Base-by-base conservation (phyloP, 352 stramenopile genomes). In the Phytophthora capsici region DNA sequence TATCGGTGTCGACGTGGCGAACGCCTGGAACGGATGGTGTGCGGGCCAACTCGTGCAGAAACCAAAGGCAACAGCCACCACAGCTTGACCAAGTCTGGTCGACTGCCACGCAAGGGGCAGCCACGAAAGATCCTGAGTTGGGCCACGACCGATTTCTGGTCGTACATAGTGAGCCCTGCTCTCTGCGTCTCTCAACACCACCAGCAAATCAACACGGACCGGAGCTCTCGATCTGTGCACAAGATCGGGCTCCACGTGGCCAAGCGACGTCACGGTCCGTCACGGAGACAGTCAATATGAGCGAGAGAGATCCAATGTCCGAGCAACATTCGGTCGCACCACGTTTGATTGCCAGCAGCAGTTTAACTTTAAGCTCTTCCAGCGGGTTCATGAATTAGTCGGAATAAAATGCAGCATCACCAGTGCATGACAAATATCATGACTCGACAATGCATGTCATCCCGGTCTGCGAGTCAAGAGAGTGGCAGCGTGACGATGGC, bases 1-100 rank as follows among this genome's bases (percentile, higher is more conserved):
- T 37, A 62, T 66, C 52, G 49, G 36, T 37, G 43, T 69, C 59
- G 66, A 73, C 53, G 54, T 74, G 50, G 66, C 66, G 66, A 70
- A 70, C 61, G 53, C 63, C 58, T 45, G 65, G 55, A 65, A 48
- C 41, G 46, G 58, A 66, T 65, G 52, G 57, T 38, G 36, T 38
- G 20, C 13, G n/a, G 10, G 28, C 28, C 28, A 34, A 14, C 1
- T 41, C 36, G 63, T 64, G 50, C 30, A 70, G 32, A 57, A 62
- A 67, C 20, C 28, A 14, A 34, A 34, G 8, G 28, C 28, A 14
- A 34, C 13, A 34, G 28, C 28, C 28, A 12, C 28, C 8, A 34
- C 28, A 34, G 10, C 2, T 34, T 14, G 8, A 4, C 28, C 28
- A 34, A 34, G 28, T 9, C 3, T 34, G 28, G 8, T 9, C 13